Evolutionary conservation across 1,139 yeast genomes (phyloP), one percentile per base, ranked within the genome.

Genomic region (Hyphopichia khmerensis): DNA sequence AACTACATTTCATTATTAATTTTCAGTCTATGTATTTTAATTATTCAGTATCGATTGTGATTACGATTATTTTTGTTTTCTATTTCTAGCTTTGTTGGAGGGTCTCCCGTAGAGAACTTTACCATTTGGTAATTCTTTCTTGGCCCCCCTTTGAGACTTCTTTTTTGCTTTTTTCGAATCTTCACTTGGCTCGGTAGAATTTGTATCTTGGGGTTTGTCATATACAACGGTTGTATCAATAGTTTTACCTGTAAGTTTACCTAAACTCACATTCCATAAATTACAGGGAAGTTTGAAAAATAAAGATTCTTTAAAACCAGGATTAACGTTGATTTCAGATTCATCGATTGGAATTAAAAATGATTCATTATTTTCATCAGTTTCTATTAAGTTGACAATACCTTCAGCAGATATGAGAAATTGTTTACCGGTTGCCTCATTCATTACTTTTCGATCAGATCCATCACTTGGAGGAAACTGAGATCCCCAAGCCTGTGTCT

Each of bases 401-500:
- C 95, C 96, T 43, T 80, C 82, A 18, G 84, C 75, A 47, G 82
- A 77, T 3, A 90, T 85, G 36, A 80, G 52, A 50, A 90, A 84
- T 33, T 73, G 69, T 56, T 79, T 82, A 2, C 87, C 89, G 39
- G 56, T 59, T 3, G 49, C 46, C 14, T 67, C 69, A 42, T 67
- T 64, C 31, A 42, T 45, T 4, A 77, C 59, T 45, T 61, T 69
- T 33, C 77, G 56, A 43, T 75, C 77, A 1, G 72, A 62, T 1
- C 79, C 79, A 50, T 75, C 79, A 14, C 59, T 47, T 2, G 77
- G 77, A n/a, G 79, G 77, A 1, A 72, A 44, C 29, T 67, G 46
- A 0, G 81, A 77, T n/a, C 79, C 75, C 80, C 87, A 81, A 8
- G 91, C 95, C 46, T 72, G 77, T 2, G 55, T 57, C 51, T 73